Evolutionary conservation across 2,329 filamentous ascomycete species (phyloP).

Genomic region (Emmonsia crescens): DNA sequence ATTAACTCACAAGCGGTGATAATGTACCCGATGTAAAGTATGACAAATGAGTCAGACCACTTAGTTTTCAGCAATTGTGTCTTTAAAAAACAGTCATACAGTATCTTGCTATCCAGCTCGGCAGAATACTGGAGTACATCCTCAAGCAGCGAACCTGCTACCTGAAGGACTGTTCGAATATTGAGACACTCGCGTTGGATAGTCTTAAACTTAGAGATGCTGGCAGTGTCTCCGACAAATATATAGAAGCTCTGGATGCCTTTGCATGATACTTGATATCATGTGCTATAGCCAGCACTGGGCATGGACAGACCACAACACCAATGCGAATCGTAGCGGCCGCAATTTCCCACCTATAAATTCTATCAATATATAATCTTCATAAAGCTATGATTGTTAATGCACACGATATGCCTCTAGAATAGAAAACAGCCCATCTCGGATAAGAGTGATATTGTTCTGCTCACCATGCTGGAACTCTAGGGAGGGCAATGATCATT

Average conservation of each 20-base stretch:
- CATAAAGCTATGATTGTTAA: background rate
- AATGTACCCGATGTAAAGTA: slow-evolving; percentile 27
- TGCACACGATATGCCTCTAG: background rate
- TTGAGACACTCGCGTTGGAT: slow-evolving; percentile 22
- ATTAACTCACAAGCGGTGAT: background rate
- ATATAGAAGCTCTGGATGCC: slow-evolving; percentile 24
- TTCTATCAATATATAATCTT: background rate
- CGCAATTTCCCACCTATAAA: slow-evolving; percentile 30
- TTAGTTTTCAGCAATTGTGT: slow-evolving; percentile 15
- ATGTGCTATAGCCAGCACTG: slow-evolving; percentile 28
- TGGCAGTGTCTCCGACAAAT: slow-evolving; percentile 28
- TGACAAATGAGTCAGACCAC: slow-evolving; percentile 23
- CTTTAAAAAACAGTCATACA: slow-evolving; percentile 14
- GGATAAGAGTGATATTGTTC: background rate
- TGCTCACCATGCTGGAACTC: slow-evolving; percentile 24
- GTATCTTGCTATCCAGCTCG: slow-evolving; percentile 18
- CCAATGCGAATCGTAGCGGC: slow-evolving; percentile 27
- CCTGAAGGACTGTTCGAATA: slow-evolving; percentile 25
- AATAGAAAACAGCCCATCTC: background rate
- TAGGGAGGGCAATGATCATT: slow-evolving; percentile 27
- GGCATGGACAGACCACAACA: slow-evolving; percentile 30
- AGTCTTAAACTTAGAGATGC: slow-evolving; percentile 25
- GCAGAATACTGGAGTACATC: slow-evolving; percentile 20
- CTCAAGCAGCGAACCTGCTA: slow-evolving; percentile 13
- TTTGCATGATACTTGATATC: slow-evolving; percentile 31